Evolutionary conservation across 2,329 filamentous ascomycete species (phyloP).

Genomic region (Cephalotrichum gorgonifer): DNA sequence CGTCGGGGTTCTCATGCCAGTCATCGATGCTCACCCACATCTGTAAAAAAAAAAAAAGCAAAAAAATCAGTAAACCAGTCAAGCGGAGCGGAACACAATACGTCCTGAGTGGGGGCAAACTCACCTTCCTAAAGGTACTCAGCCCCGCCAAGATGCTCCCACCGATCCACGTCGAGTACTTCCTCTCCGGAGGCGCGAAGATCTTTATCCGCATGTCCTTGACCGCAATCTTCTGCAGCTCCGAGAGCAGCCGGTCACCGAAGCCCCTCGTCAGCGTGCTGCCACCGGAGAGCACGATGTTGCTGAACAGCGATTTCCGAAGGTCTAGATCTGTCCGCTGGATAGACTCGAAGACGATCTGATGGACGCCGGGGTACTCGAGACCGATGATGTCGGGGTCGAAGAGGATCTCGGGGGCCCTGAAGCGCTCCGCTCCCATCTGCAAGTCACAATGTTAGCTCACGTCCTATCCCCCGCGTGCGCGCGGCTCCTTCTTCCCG

Average conservation of each 20-base stretch:
- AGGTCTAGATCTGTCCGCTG: conserved; percentile 91
- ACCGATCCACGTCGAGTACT: conserved; percentile 99
- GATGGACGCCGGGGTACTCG: conserved; percentile 93
- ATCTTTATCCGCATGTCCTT: conserved; percentile 99
- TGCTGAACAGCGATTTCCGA: conserved; percentile 85
- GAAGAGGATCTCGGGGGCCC: conserved; percentile 93
- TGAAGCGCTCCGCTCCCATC: conserved; percentile 89
- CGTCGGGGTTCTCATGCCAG: conserved; percentile 99
- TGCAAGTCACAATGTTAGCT: conserved; percentile 21
- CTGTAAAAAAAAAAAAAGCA: conserved; percentile 31
- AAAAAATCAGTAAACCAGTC: background rate
- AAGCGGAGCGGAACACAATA: background rate
- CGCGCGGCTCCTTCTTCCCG: no score
- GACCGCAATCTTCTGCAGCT: conserved; percentile 86
- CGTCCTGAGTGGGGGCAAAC: conserved; percentile 13
- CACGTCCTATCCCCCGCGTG: background rate
- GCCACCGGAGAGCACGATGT: conserved; percentile 93
- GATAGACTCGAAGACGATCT: conserved; percentile 95
- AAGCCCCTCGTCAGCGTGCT: conserved; percentile 96
- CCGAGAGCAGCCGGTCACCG: conserved; percentile 80
- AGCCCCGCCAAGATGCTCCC: conserved; percentile 93
- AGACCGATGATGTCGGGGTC: conserved; percentile 94
- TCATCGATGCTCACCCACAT: conserved; percentile 99
- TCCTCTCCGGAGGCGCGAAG: conserved; percentile 91
- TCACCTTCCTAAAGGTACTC: conserved; percentile 96